A percentile compares a stretch with the other conserved stretches of the same genome.
These are phyloP conservation scores for Apiotrichum veenhuisii DNA, from an alignment of 1,284 basidiomycete species.

Conservation along the genomic window DNA sequence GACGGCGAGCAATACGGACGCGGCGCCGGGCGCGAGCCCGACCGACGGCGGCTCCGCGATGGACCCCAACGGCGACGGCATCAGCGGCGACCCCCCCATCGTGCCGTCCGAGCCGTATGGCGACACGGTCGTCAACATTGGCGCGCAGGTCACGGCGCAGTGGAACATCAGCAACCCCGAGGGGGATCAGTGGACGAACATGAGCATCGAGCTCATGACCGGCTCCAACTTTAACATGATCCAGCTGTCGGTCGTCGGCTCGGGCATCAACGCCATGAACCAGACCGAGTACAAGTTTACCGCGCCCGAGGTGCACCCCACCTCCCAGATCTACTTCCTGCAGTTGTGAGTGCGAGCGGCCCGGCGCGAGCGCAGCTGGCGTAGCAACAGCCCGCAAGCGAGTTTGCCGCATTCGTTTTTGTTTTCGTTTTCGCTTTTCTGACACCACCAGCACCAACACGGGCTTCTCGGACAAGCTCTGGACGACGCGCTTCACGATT, in stretches of 20 bases:
- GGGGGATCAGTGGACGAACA: conserved; percentile 47
- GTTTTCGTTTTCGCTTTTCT: background rate
- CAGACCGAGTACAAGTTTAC: conserved; percentile 29
- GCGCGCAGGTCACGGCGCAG: conserved; percentile 32
- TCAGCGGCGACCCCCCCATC: conserved; percentile 22
- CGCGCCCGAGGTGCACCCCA: conserved; percentile 46
- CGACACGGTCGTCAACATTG: conserved; percentile 40
- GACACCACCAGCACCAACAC: conserved; percentile 24
- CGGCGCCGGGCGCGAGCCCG: too few relatives aligned
- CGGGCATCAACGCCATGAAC: conserved; percentile 37
- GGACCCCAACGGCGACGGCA: background rate
- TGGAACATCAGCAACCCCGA: conserved; percentile 30
- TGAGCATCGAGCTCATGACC: conserved; percentile 47
- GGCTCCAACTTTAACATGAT: conserved; percentile 40
- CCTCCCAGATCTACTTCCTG: conserved; percentile 51
- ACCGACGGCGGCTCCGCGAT: too few relatives aligned
- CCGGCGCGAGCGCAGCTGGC: too few relatives aligned
- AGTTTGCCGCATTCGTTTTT: too few relatives aligned
- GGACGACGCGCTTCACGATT: conserved; percentile 51
- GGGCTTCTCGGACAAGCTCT: conserved; percentile 31
- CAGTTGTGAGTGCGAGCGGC: conserved; percentile 39
- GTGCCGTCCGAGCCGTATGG: conserved; percentile 48
- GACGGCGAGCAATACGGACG: background rate
- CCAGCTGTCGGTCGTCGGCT: conserved; percentile 26
- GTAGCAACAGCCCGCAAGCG: too few relatives aligned